A percentile compares a stretch with the other conserved stretches of the same genome.
These are phyloP conservation scores for Trichophyton mentagrophytes DNA, from an alignment of 2,329 filamentous ascomycete species.

Conservation along the genomic window DNA sequence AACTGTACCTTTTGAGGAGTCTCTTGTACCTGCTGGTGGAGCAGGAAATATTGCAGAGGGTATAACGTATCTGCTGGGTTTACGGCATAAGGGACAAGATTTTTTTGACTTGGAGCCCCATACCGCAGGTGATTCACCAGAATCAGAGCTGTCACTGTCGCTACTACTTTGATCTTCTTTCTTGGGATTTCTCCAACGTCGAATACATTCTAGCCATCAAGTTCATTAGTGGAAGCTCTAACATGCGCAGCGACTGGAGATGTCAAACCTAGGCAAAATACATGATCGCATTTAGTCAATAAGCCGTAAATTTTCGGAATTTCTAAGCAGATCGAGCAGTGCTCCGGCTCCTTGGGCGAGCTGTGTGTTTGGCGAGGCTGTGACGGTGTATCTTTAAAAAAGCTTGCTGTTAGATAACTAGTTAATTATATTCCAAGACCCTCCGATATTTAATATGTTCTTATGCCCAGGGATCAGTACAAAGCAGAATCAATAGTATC, in stretches of 20 bases:
- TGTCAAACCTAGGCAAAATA: slow-evolving; percentile 19
- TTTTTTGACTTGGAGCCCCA: slow-evolving; percentile 7
- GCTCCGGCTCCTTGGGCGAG: slow-evolving; percentile 3
- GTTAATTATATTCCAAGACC: not conserved
- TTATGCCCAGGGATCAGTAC: not conserved
- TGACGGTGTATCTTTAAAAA: not conserved
- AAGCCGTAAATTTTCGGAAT: slow-evolving; percentile 19
- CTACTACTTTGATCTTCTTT: slow-evolving; percentile 10
- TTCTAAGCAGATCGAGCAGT: slow-evolving; percentile 21
- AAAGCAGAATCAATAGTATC: not conserved
- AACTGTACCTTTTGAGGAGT: not conserved
- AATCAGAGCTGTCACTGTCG: slow-evolving; percentile 5
- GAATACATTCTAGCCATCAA: slow-evolving; percentile 17
- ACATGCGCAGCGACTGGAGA: not conserved
- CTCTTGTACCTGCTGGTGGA: slow-evolving; percentile 9
- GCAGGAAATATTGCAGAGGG: slow-evolving; percentile 19
- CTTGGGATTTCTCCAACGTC: slow-evolving; percentile 18
- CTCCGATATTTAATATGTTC: not conserved
- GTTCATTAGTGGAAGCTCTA: not conserved
- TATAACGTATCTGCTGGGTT: slow-evolving; percentile 19
- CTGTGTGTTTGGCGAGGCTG: not conserved
- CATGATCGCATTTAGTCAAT: slow-evolving; percentile 19
- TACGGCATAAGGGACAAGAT: slow-evolving; percentile 20
- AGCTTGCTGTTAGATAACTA: no score
- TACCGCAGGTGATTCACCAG: slow-evolving; percentile 5